phyloP scores from a whole-genome alignment of 345 rosid genomes.

The Iberis pinnata region DNA sequence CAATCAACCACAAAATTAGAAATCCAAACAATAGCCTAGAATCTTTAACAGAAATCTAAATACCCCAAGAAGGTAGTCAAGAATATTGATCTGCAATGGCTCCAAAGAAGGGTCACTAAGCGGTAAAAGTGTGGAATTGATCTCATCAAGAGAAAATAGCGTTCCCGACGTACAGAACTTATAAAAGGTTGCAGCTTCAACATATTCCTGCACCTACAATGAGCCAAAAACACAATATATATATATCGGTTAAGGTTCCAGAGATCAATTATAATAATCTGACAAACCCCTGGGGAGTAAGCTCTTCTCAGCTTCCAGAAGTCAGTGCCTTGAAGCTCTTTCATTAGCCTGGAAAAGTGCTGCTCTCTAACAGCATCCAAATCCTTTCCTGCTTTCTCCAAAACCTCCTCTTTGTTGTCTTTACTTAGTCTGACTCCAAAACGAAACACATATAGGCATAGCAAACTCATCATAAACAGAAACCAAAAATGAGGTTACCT shows the following conservation, averaged over 20 bases:
- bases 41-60: neutral
- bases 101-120: constrained; percentile 60
- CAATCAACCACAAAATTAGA: neutral
- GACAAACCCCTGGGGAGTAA: constrained; percentile 81
- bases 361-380: constrained; percentile 54
- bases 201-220: constrained; percentile 82
- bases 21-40: neutral
- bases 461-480: neutral
- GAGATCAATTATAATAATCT: neutral
- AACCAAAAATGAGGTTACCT: constrained; percentile 41
- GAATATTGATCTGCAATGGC: constrained; percentile 78
- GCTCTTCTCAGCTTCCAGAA: constrained; percentile 91
- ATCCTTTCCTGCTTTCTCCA: constrained; percentile 80
- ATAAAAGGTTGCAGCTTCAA: constrained; percentile 92
- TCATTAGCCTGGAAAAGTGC: constrained; percentile 54
- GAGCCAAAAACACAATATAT: neutral
- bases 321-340: constrained; percentile 81
- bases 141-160: constrained; percentile 63
- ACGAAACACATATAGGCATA: too few relatives aligned
- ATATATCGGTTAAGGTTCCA: neutral
- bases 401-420: constrained; percentile 60
- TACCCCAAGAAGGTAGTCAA: constrained; percentile 95
- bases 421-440: constrained; percentile 60
- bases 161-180: constrained; percentile 67
- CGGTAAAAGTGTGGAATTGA: constrained; percentile 54